Evolutionary conservation across 1,139 yeast genomes (phyloP), one percentile per base, ranked within the genome.

Genomic region (Magnusiomyces fungicola): DNA sequence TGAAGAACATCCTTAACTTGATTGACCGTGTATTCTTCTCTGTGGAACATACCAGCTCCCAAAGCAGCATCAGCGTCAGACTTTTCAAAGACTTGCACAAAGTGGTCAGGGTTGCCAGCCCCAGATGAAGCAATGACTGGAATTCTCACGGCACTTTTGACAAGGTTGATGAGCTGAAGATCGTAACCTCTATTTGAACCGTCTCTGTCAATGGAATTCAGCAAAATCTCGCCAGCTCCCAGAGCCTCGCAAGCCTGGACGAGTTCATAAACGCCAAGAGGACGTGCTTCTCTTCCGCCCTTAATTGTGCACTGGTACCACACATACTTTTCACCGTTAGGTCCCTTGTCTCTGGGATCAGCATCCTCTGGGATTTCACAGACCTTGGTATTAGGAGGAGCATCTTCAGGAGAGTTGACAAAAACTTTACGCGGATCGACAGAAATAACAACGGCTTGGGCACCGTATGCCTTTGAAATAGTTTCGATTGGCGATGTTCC

Each of bases 121-220:
- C 98, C 98, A 52, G 95, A 83, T 21, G 97, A 88, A 0, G 98
- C 97, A 66, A 92, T 92, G 1, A 92, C 97, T 0, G 98, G 98
- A 47, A 92, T 84, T 1, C 74, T 71, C 7, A 88, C 95, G 0
- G 83, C 81, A 2, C 72, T 61, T 62, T 92, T 92, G 51, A 88
- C 81, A 61, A 85, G 94, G 19, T 75, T 70, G 47, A 92, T 79
- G 46, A 92, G 73, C 64, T 92, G 97, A 51, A 88, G 72, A 61
- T 92, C 97, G 64, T 79, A 92, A 0, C 98, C 98, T 25, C 87
- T 79, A 64, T 92, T 92, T 10, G 96, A 80, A 3, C 98, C 98
- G 67, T 92, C 98, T 67, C 87, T 87, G 68, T 92, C 98, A 55
- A 92, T 92, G 60, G 97, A 90, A 66, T 92, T 92, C 55, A 92